phyloP scores from a whole-genome alignment of 2,329 filamentous ascomycete species.

The Didymosphaeria variabile region DNA sequence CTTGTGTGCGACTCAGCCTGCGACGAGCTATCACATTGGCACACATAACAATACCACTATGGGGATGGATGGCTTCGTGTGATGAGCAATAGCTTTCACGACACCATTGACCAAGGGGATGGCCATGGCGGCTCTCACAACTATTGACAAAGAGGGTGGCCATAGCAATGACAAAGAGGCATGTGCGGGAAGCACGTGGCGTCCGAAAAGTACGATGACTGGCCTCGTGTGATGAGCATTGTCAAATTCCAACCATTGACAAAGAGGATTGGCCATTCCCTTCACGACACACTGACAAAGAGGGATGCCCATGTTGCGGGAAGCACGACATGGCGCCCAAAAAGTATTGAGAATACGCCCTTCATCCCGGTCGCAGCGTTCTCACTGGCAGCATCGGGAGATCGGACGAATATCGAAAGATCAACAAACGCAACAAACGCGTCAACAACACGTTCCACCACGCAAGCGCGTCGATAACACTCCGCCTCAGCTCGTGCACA shows the following conservation, averaged over 20 bases:
- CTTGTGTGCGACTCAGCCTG: not conserved
- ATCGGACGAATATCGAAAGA: conserved; percentile 7
- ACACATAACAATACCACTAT: too few relatives aligned
- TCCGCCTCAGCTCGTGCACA: conserved; percentile 9
- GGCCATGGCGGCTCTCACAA: too few relatives aligned
- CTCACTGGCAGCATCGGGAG: conserved; percentile 2
- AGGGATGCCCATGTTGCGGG: conserved; percentile 1
- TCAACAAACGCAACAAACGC: conserved; percentile 11
- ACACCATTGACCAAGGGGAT: too few relatives aligned
- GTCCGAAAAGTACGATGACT: too few relatives aligned
- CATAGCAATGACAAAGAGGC: too few relatives aligned
- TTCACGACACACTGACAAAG: not conserved
- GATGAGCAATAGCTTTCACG: too few relatives aligned
- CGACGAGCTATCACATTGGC: not conserved
- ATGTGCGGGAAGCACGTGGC: too few relatives aligned
- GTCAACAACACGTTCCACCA: conserved; percentile 5
- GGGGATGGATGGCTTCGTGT: too few relatives aligned
- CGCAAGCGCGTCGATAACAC: not conserved
- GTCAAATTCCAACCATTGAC: not conserved
- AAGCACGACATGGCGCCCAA: not conserved
- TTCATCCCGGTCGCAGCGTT: not conserved
- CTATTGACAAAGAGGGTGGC: too few relatives aligned
- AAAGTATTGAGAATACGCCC: not conserved
- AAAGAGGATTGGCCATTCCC: not conserved
- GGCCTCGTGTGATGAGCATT: not conserved